Conservation (phyloP, 371 early-diverging fungal genomes). For the Mortierella sp. region DNA sequence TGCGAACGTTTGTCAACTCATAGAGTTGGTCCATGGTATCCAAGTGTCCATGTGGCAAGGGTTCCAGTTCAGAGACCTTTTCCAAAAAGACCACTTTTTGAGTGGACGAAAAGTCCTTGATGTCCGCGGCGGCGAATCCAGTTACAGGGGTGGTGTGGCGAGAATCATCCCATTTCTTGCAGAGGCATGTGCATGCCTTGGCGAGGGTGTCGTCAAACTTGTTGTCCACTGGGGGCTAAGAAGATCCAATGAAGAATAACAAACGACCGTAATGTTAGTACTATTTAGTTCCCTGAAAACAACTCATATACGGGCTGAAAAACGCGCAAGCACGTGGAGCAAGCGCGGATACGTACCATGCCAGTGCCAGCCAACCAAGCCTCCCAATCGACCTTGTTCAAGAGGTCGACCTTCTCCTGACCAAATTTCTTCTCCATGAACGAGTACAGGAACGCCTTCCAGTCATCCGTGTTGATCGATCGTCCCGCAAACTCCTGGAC, state of each 20-base stretch:
- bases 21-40: constrained; percentile 83
- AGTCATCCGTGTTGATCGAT: constrained; percentile 91
- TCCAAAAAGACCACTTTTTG: constrained; percentile 93
- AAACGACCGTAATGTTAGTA: background rate
- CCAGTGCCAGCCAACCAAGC: constrained; percentile 89
- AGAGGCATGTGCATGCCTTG: constrained; percentile 84
- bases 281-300: background rate
- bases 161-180: constrained; percentile 80
- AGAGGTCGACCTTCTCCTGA: constrained; percentile 72
- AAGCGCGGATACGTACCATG: constrained; percentile 65
- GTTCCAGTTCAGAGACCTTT: constrained; percentile 74
- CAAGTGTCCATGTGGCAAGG: constrained; percentile 75
- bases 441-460: constrained; percentile 84
- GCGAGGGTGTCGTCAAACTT: constrained; percentile 90
- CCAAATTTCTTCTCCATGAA: constrained; percentile 78
- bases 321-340: background rate
- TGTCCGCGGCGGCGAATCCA: constrained; percentile 70
- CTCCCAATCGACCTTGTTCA: constrained; percentile 89
- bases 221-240: constrained; percentile 87
- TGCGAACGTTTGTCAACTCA: constrained; percentile 75
- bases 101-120: constrained; percentile 75
- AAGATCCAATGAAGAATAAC: background rate
- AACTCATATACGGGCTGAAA: too few species aligned
- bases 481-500: constrained; percentile 88
- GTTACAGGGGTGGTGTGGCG: constrained; percentile 61